These are phyloP conservation scores for Funneliformis caledonium DNA, from an alignment of 371 early-diverging fungal species.

Conservation along the genomic window DNA sequence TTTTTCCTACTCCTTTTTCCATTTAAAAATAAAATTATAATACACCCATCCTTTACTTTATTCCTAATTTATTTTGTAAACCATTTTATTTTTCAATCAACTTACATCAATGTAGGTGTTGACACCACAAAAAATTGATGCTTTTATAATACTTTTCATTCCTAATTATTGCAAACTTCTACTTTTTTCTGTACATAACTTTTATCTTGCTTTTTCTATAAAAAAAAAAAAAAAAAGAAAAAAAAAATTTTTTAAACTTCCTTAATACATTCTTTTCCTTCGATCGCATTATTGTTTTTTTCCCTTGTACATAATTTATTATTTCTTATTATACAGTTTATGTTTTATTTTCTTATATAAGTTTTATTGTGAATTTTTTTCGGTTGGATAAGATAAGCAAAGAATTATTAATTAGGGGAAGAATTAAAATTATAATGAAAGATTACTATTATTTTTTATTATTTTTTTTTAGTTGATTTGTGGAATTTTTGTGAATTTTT, in stretches of 20 bases:
- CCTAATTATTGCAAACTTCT: not conserved
- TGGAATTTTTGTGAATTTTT: not conserved
- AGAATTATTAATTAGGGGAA: not conserved
- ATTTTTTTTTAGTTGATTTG: not conserved
- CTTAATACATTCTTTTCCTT: not conserved
- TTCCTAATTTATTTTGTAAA: not conserved
- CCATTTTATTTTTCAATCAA: not conserved
- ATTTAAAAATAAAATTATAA: not conserved
- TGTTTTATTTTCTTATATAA: not conserved
- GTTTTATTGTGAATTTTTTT: not conserved
- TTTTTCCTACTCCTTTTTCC: not conserved
- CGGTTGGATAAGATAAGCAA: not conserved
- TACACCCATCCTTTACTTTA: not conserved
- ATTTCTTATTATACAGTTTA: not conserved
- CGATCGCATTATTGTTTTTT: not conserved
- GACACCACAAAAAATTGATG: conserved; percentile 1
- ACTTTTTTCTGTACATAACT: not conserved
- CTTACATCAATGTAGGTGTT: not conserved
- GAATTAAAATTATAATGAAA: not conserved
- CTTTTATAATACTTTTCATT: not conserved
- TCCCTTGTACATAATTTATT: not conserved
- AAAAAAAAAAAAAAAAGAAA: too few species aligned
- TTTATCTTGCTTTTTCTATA: not conserved
- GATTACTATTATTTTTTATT: not conserved
- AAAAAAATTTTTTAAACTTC: too few species aligned